These are phyloP conservation scores for Penicillium longicatenatum DNA, from an alignment of 495 filamentous ascomycete species.

Conservation along the genomic window DNA sequence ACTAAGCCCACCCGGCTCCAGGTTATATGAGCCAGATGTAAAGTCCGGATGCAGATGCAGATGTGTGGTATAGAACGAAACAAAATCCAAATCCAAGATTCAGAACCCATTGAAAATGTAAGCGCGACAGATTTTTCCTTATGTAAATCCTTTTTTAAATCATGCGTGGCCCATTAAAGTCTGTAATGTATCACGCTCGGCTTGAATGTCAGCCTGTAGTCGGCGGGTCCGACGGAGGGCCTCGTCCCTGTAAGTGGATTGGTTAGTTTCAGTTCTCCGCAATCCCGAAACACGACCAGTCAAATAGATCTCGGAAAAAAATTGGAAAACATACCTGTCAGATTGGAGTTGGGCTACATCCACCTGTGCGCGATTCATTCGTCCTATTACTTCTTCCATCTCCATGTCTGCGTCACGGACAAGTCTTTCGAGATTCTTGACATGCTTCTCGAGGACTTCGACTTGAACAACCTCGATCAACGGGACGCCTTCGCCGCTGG, in stretches of 20 bases:
- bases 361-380: conserved; percentile 93
- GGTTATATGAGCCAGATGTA: background rate
- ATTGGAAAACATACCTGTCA: conserved; percentile 62
- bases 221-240: conserved; percentile 79
- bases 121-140: conserved; percentile 2
- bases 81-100: background rate
- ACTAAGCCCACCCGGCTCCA: background rate
- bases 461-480: conserved; percentile 68
- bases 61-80: conserved; percentile 30
- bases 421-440: conserved; percentile 80
- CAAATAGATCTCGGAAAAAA: conserved; percentile 10
- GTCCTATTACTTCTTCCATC: conserved; percentile 90
- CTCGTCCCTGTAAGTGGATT: conserved; percentile 62
- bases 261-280: conserved; percentile 10
- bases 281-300: conserved; percentile 18
- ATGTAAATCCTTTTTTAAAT: conserved; percentile 3
- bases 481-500: conserved; percentile 53
- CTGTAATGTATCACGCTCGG: conserved; percentile 59
- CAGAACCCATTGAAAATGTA: conserved; percentile 4
- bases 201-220: conserved; percentile 65
- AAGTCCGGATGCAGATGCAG: conserved; percentile 20
- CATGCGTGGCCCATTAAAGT: conserved; percentile 35
- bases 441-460: conserved; percentile 69
- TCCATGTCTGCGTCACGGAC: conserved; percentile 81
- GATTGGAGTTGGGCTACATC: conserved; percentile 91